A percentile compares a stretch with the other conserved stretches of the same genome.
Evolutionary conservation across 805 yeast species (phyloP).

Genomic region (Lipomyces sp.): DNA sequence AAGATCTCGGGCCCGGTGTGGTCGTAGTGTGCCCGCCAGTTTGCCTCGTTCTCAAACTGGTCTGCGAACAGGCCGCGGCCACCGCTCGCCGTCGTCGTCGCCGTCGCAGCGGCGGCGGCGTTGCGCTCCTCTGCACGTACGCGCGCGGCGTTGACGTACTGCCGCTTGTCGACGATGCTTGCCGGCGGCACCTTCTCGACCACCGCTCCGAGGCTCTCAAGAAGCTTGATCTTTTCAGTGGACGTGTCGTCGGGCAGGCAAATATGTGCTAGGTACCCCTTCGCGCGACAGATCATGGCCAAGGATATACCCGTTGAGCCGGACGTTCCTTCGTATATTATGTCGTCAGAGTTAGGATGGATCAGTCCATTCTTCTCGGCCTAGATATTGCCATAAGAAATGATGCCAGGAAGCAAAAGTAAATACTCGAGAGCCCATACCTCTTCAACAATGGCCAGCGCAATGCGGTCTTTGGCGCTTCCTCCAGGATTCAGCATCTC

Average conservation of each 20-base stretch:
- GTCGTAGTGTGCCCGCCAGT: conserved; percentile 78
- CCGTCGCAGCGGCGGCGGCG: conserved; percentile 35
- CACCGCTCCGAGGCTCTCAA: conserved; percentile 73
- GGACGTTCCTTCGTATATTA: conserved; percentile 90
- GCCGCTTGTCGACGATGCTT: conserved; percentile 87
- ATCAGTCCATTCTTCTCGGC: conserved; percentile 62
- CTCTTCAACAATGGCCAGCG: conserved; percentile 71
- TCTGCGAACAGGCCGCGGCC: conserved; percentile 79
- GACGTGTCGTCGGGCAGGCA: conserved; percentile 94
- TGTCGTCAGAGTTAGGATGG: conserved; percentile 59
- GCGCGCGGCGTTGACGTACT: conserved; percentile 86
- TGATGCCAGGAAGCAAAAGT: conserved; percentile 40
- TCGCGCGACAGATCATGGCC: conserved; percentile 82
- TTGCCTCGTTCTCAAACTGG: conserved; percentile 89
- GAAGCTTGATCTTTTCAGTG: conserved; percentile 68
- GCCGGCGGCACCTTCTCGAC: conserved; percentile 90
- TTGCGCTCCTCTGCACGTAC: conserved; percentile 54
- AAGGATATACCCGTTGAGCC: conserved; percentile 96
- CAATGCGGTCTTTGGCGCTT: conserved; percentile 92
- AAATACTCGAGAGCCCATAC: conserved; percentile 36
- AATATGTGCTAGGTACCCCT: conserved; percentile 90
- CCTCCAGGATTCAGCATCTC: conserved; percentile 92
- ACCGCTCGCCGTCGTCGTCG: too few species aligned
- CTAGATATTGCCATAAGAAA: conserved; percentile 43
- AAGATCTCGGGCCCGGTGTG: conserved; percentile 95